These are phyloP conservation scores for Rauvolfia tetraphylla DNA, from an alignment of 257 asterid genomes.

Conservation along the genomic window DNA sequence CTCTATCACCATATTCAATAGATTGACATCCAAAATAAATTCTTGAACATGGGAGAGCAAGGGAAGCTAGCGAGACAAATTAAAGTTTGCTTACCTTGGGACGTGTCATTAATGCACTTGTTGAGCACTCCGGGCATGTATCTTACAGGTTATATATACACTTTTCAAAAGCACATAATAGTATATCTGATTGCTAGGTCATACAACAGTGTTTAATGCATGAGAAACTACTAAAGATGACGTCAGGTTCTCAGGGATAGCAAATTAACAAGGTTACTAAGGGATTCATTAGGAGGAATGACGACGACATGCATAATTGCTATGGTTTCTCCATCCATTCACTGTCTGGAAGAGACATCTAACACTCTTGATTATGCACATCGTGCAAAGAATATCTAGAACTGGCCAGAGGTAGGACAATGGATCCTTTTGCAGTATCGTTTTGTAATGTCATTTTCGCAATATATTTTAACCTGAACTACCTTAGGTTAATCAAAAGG, in stretches of 20 bases:
- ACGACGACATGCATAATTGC: slow-evolving; percentile 62
- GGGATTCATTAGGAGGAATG: slow-evolving; percentile 63
- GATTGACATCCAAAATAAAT: background rate
- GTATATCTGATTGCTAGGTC: background rate
- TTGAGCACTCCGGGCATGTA: slow-evolving; percentile 89
- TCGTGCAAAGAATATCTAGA: slow-evolving; percentile 56
- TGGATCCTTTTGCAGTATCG: background rate
- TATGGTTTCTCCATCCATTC: slow-evolving; percentile 55
- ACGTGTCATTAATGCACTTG: slow-evolving; percentile 85
- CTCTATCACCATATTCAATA: background rate
- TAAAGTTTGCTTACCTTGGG: slow-evolving; percentile 94
- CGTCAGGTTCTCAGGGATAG: slow-evolving; percentile 40
- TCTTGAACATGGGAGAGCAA: slow-evolving; percentile 74
- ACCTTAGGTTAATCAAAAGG: slow-evolving; percentile 46
- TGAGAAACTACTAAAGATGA: background rate
- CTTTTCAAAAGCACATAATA: background rate
- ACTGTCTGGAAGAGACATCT: slow-evolving; percentile 59
- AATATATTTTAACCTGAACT: background rate
- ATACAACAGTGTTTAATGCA: slow-evolving; percentile 2
- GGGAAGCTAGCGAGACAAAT: slow-evolving; percentile 97
- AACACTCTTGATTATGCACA: slow-evolving; percentile 60
- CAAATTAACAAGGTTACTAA: slow-evolving; percentile 57
- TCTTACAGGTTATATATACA: slow-evolving; percentile 58
- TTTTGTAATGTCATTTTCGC: background rate
- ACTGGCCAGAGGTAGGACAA: slow-evolving; percentile 52